Evolutionary conservation across 805 yeast genomes (phyloP).

Genomic region (Schwanniomyces polymorphus): DNA sequence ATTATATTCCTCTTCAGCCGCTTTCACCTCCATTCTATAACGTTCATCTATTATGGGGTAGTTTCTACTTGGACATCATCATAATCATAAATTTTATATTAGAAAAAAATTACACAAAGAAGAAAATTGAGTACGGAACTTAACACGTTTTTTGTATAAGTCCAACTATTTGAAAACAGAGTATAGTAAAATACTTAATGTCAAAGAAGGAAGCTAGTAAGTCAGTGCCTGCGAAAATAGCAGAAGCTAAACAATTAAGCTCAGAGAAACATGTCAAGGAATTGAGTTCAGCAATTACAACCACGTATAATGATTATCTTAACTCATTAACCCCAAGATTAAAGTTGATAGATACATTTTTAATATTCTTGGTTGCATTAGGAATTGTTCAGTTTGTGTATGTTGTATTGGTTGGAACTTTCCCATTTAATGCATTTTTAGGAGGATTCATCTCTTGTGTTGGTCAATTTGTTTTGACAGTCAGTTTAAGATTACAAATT

Average conservation of each 20-base stretch:
- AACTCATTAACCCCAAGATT: constrained; percentile 45
- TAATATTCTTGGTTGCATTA: constrained; percentile 68
- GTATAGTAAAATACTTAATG: constrained; percentile 18
- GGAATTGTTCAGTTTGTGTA: constrained; percentile 81
- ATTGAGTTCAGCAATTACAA: constrained; percentile 25
- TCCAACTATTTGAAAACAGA: background rate
- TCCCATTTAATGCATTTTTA: constrained; percentile 95
- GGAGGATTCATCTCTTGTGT: constrained; percentile 92
- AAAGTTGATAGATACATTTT: constrained; percentile 73
- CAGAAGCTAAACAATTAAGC: constrained; percentile 1
- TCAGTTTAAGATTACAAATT: constrained; percentile 75
- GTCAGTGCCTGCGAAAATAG: constrained; percentile 8
- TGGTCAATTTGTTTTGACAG: constrained; percentile 91
- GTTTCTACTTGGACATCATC: background rate
- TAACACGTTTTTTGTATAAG: background rate
- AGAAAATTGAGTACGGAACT: background rate
- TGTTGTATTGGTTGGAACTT: constrained; percentile 75
- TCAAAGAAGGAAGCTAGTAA: constrained; percentile 37
- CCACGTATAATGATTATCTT: constrained; percentile 35
- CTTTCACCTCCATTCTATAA: background rate
- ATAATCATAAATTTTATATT: background rate
- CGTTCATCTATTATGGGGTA: background rate
- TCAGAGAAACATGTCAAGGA: constrained; percentile 19
- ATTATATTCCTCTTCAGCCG: background rate
- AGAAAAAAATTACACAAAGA: background rate